A percentile compares a stretch with the other conserved stretches of the same genome.
phyloP scores from a whole-genome alignment of 371 early-diverging fungal genomes.

The Blakeslea trispora region DNA sequence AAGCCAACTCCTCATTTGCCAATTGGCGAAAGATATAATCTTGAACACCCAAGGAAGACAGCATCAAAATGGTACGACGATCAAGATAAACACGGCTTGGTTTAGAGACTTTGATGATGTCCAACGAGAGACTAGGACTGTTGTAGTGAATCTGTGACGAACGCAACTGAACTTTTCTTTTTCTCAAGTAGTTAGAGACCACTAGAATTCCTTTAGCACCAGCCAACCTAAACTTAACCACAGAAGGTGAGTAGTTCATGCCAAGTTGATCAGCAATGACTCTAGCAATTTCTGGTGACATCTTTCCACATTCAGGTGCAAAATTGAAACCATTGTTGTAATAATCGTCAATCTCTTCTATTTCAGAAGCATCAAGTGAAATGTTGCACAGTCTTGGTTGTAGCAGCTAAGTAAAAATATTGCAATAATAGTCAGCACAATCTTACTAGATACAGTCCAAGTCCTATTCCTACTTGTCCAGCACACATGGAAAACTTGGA shows the following conservation, averaged over 20 bases:
- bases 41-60: constrained; percentile 61
- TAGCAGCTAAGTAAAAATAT: background rate
- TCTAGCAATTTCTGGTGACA: constrained; percentile 53
- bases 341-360: constrained; percentile 56
- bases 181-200: constrained; percentile 25
- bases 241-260: constrained; percentile 59
- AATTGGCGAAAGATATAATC: constrained; percentile 46
- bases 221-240: constrained; percentile 74
- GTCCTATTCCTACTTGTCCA: constrained; percentile 62
- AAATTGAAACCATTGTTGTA: constrained; percentile 48
- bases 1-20: constrained; percentile 37
- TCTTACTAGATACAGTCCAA: no score
- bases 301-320: constrained; percentile 76
- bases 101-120: constrained; percentile 50
- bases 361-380: constrained; percentile 21
- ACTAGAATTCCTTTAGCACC: constrained; percentile 75
- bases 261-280: constrained; percentile 25
- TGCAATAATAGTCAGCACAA: no score
- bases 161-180: constrained; percentile 49
- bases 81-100: constrained; percentile 59
- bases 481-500: constrained; percentile 66
- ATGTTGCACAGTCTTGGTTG: constrained; percentile 2
- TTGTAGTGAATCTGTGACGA: constrained; percentile 68
- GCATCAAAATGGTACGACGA: constrained; percentile 60
- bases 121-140: constrained; percentile 47